Base-by-base conservation (phyloP, 2,329 filamentous ascomycete genomes). In the Sporothrix pallida region DNA sequence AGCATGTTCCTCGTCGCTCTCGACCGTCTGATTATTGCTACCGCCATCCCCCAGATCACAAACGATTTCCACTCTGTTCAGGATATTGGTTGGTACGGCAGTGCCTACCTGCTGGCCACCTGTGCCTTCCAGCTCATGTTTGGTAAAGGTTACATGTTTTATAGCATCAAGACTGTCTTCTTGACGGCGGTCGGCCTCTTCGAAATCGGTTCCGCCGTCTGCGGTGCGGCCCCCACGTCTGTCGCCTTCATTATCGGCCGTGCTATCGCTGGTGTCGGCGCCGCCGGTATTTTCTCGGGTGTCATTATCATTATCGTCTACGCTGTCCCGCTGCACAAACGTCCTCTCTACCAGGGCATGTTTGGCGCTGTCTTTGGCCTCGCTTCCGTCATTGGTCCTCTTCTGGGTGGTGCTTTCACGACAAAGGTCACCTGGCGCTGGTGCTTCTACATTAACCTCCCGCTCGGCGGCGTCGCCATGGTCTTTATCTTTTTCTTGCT, bases 231-330 rank as follows among this genome's bases (percentile, higher is more conserved):
- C 13, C 82, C 82, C 8, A 81, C 73, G 72, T 83, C 82, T 4
- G 76, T 80, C 37, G 81, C 81, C n/a, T 82, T 84, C 69, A 84
- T 85, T 44, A 48, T 84, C 62, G 83, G 83, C 10, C 80, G 83
- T n/a, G 83, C 81, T 56, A 79, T 85, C 31, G 80, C 82, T 26
- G 83, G 83, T 8, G 70, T 82, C 1, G 83, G 83, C 2, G 78
- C 80, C 0, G 81, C 81, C 0, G 83, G 83, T 46, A 81, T 85
- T 74, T 82, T 83, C 69, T 78, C 81, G 5, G 83, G 83, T 9
- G 79, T 78, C 75, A 79, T 82, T 52, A 76, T 80, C 13, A 77
- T 80, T 20, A 79, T 83, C 46, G 80, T 82, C 15, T 81, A 81
- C 50, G 76, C 48, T 20, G 79, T 83, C 6, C 81, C 82, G 2